Evolutionary conservation across 305 asterid genomes (phyloP).

Genomic region (Fraxinus nigra): DNA sequence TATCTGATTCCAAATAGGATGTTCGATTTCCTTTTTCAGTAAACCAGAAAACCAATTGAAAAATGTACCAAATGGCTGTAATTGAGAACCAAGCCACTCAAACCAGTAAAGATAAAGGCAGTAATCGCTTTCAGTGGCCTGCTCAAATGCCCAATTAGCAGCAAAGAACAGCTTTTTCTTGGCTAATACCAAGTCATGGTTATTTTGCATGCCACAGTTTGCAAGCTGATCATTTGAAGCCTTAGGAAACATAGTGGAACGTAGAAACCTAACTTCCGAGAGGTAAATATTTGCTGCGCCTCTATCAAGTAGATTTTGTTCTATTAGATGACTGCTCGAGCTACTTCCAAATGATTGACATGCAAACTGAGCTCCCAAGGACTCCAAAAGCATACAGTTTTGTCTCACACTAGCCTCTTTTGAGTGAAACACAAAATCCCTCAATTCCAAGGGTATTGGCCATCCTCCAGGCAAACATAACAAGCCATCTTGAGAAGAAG

Average conservation of each 20-base stretch:
- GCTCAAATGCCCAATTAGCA: constrained; percentile 91
- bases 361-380: constrained; percentile 61
- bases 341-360: constrained; percentile 24
- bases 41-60: constrained; percentile 45
- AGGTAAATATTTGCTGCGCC: constrained; percentile 39
- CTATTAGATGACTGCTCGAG: constrained; percentile 26
- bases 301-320: constrained; percentile 31
- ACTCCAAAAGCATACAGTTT: constrained; percentile 72
- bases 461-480: constrained; percentile 84
- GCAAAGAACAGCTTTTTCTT: constrained; percentile 62
- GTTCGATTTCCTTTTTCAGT: constrained; percentile 57
- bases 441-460: constrained; percentile 76
- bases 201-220: constrained; percentile 27
- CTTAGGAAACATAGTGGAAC: constrained; percentile 43
- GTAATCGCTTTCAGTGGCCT: constrained; percentile 73
- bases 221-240: constrained; percentile 28
- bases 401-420: constrained; percentile 66
- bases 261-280: constrained; percentile 51
- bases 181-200: constrained; percentile 39
- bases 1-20: constrained; percentile 70
- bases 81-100: constrained; percentile 61
- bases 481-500: constrained; percentile 45
- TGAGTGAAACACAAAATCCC: constrained; percentile 67
- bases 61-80: constrained; percentile 49
- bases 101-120: constrained; percentile 68